Percentiles rank a stretch among this genome's conserved stretches.
phyloP scores from a whole-genome alignment of 768 basidiomycete species.

The Panaeolus cyanescens region DNA sequence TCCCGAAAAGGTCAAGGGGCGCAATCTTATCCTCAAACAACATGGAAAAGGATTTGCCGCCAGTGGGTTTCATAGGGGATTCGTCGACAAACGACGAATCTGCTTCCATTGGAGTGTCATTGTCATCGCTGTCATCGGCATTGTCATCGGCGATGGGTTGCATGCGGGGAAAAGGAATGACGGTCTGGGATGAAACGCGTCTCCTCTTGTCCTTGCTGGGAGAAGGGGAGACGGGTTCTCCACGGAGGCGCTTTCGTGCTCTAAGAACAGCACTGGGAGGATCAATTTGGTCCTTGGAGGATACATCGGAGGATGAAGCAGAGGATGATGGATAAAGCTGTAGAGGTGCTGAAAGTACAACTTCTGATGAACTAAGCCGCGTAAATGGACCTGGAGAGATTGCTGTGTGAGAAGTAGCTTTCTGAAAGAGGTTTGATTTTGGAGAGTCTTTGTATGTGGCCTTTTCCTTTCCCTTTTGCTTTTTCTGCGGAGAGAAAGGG shows the following conservation, averaged over 20 bases:
- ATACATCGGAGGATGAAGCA: conserved; percentile 8
- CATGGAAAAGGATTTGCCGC: conserved; percentile 63
- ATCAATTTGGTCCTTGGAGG: conserved; percentile 15
- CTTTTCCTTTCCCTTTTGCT: conserved; percentile 47
- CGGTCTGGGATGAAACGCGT: conserved; percentile 48
- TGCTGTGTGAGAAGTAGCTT: conserved; percentile 47
- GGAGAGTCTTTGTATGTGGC: conserved; percentile 13
- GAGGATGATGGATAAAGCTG: conserved; percentile 24
- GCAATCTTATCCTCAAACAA: conserved; percentile 49
- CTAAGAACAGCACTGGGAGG: conserved; percentile 54
- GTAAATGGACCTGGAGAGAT: conserved; percentile 42
- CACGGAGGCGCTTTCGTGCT: conserved; percentile 79
- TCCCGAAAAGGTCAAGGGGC: conserved; percentile 19
- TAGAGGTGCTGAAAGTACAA: background rate
- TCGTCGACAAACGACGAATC: conserved; percentile 63
- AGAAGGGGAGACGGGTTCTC: conserved; percentile 82
- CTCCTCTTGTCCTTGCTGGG: conserved; percentile 77
- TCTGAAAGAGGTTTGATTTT: conserved; percentile 32
- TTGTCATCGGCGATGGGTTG: conserved; percentile 6
- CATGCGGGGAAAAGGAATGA: conserved; percentile 37
- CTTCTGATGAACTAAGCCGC: conserved; percentile 15
- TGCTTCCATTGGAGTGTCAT: conserved; percentile 27
- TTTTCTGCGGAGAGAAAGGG: conserved; percentile 80
- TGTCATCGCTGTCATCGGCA: conserved; percentile 18
- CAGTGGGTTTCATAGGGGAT: conserved; percentile 68